Conservation (phyloP, 2,329 filamentous ascomycete genomes). For the Cercospora sp. region DNA sequence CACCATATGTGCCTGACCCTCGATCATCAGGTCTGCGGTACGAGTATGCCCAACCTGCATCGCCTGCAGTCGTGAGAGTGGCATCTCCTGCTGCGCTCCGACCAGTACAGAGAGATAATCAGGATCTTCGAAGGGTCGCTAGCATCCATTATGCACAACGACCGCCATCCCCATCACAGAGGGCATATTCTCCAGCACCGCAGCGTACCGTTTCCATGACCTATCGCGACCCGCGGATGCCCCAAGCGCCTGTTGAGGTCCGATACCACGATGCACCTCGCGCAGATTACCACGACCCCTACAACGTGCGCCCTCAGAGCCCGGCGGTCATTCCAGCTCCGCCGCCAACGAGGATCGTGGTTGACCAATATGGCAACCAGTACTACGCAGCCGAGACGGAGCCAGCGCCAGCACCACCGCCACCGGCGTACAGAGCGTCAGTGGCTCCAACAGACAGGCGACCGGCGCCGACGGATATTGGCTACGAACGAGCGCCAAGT, state of each 20-base stretch:
- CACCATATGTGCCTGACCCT: slow-evolving; percentile 47
- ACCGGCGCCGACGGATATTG: slow-evolving; percentile 42
- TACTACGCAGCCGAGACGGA: slow-evolving; percentile 62
- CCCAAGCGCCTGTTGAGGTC: slow-evolving; percentile 29
- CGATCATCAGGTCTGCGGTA: slow-evolving; percentile 45
- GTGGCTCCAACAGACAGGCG: slow-evolving; percentile 43
- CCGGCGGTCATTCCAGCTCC: slow-evolving; percentile 49
- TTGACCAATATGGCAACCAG: slow-evolving; percentile 80
- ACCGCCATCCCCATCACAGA: slow-evolving; percentile 46
- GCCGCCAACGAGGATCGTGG: slow-evolving; percentile 61
- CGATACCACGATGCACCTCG: slow-evolving; percentile 39
- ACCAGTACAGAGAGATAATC: slow-evolving; percentile 44
- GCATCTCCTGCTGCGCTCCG: slow-evolving; percentile 42
- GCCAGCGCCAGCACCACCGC: slow-evolving; percentile 30
- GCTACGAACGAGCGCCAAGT: slow-evolving; percentile 61
- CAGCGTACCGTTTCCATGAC: slow-evolving; percentile 46
- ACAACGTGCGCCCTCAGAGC: slow-evolving; percentile 40
- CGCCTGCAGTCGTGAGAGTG: slow-evolving; percentile 43
- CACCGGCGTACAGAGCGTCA: slow-evolving; percentile 50
- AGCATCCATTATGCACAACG: slow-evolving; percentile 50
- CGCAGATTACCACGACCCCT: slow-evolving; percentile 37
- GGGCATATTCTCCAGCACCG: slow-evolving; percentile 43
- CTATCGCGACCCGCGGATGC: slow-evolving; percentile 42
- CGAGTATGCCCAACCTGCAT: slow-evolving; percentile 41
- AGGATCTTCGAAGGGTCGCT: slow-evolving; percentile 50